Percentiles rank a stretch among this genome's conserved stretches.
Evolutionary conservation across 2,329 filamentous ascomycete species (phyloP).

Genomic region (Ophiocordyceps polyrhachis-furcata): DNA sequence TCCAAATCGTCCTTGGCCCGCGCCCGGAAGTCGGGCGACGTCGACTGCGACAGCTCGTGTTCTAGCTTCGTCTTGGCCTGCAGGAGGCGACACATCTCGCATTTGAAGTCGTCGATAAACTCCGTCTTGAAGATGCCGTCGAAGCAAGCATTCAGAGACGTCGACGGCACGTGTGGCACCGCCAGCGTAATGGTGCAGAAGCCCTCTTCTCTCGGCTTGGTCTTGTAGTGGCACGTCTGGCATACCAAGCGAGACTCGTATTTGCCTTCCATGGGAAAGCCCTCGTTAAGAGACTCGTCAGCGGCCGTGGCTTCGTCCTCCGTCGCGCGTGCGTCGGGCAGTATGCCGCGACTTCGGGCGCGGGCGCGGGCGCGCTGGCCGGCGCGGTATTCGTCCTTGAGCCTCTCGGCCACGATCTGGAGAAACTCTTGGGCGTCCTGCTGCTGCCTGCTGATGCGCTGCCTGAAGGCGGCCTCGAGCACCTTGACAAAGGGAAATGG

Average conservation of each 20-base stretch:
- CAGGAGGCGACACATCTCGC: conserved; percentile 76
- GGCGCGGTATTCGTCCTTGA: conserved; percentile 88
- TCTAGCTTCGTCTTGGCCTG: conserved; percentile 53
- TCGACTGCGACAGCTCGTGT: conserved; percentile 36
- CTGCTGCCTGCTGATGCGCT: conserved; percentile 82
- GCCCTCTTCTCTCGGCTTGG: conserved; percentile 61
- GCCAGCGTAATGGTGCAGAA: conserved; percentile 88
- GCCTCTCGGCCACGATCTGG: conserved; percentile 77
- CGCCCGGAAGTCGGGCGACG: conserved; percentile 30
- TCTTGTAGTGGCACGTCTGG: conserved; percentile 73
- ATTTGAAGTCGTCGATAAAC: conserved; percentile 92
- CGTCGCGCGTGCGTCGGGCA: conserved; percentile 1
- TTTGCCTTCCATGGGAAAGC: conserved; percentile 81
- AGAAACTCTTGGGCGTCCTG: conserved; percentile 97
- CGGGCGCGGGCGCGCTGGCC: conserved; percentile 52
- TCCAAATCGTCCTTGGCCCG: conserved; percentile 39
- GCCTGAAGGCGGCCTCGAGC: conserved; percentile 70
- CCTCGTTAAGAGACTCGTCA: conserved; percentile 33
- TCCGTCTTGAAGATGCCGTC: conserved; percentile 90
- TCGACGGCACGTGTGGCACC: conserved; percentile 67
- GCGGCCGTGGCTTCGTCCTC: not conserved
- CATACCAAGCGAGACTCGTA: conserved; percentile 94
- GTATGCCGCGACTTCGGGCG: conserved; percentile 19
- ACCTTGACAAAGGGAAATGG: conserved; percentile 68
- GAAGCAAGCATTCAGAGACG: conserved; percentile 72